Base-by-base conservation (phyloP, 108 stramenopile genomes). In the Nitzschia putrida region DNA sequence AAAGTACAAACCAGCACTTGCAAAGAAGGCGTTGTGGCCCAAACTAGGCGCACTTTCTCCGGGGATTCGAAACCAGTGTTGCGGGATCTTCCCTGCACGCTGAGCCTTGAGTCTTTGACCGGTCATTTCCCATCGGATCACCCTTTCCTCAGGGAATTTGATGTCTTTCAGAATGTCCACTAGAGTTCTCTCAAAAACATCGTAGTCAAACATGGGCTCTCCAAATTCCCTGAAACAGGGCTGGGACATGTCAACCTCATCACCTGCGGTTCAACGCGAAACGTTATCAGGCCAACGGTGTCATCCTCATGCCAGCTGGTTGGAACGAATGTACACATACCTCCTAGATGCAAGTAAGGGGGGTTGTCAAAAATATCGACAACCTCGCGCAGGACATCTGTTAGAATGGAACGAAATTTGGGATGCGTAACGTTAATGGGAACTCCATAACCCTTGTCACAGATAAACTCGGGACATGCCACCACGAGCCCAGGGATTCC, bases 261-360 rank as follows among this genome's bases (percentile, higher is more conserved):
- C 73, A 51, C 73, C 73, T 64, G 14, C 7, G 5, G 2, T 14
- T 7, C 58, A 34, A 37, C 12, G 54, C 22, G 21, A 20, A 56
- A 14, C 13, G 54, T 56, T 4, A 34, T 34, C 29, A 34, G n/a
- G 29, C 29, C 29, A 34, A 34, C 29, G 4, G 3, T 4, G 4
- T 34, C 29, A 34, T 34, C 29, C 1, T 34, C 29, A 3, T 34
- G 29, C 29, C 29, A 4, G 29, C n/a, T 34, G 29, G 29, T 34
- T 34, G 1, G 3, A 34, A 34, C 29, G 1, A 1, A 3, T 4
- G 47, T 8, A n/a, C 12, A 40, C 58, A 4, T 59, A 59, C 77
- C 77, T n/a, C 81, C 82, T 14, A 83, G 61, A 55, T 83, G 82
- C 20, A 79, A 53, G 43, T 66, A 80, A n/a, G 82, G 82, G 10